Evolutionary conservation across 1,139 yeast genomes (phyloP).

Genomic region (Scheffersomyces lignicola): DNA sequence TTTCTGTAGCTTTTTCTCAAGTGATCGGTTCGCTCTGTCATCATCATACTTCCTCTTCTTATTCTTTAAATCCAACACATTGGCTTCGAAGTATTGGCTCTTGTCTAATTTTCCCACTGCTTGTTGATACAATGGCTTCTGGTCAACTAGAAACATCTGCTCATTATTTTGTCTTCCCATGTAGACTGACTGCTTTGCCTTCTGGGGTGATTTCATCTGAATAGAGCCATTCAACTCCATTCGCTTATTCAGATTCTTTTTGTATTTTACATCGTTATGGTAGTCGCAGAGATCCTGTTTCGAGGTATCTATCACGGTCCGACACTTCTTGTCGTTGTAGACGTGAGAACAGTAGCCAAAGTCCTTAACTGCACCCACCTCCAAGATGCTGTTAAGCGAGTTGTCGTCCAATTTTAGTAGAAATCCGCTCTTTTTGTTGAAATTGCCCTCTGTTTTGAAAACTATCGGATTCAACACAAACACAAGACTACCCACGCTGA

Average conservation of each 20-base stretch:
- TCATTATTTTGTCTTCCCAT: slow-evolving; percentile 15
- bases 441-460: slow-evolving; percentile 17
- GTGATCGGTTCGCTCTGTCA: slow-evolving; percentile 32
- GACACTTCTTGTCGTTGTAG: slow-evolving; percentile 54
- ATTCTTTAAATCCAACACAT: slow-evolving; percentile 36
- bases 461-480: slow-evolving; percentile 75
- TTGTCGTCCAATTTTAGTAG: slow-evolving; percentile 54
- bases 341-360: slow-evolving; percentile 65
- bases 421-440: slow-evolving; percentile 43
- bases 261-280: slow-evolving; percentile 63
- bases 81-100: slow-evolving; percentile 46
- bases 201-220: slow-evolving; percentile 39
- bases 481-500: slow-evolving; percentile 71
- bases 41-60: slow-evolving; percentile 33
- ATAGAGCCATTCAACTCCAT: slow-evolving; percentile 73
- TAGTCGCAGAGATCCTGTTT: slow-evolving; percentile 63
- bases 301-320: slow-evolving; percentile 55
- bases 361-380: slow-evolving; percentile 71
- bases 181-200: slow-evolving; percentile 25
- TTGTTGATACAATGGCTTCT: slow-evolving; percentile 21
- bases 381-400: slow-evolving; percentile 54
- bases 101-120: slow-evolving; percentile 16
- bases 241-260: slow-evolving; percentile 56
- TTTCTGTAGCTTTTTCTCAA: slow-evolving; percentile 29
- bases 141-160: slow-evolving; percentile 19